Percentiles rank a stretch among this genome's conserved stretches.
These are phyloP conservation scores for Tolypocladium tropicale DNA, from an alignment of 2,329 filamentous ascomycete genomes.

Conservation along the genomic window DNA sequence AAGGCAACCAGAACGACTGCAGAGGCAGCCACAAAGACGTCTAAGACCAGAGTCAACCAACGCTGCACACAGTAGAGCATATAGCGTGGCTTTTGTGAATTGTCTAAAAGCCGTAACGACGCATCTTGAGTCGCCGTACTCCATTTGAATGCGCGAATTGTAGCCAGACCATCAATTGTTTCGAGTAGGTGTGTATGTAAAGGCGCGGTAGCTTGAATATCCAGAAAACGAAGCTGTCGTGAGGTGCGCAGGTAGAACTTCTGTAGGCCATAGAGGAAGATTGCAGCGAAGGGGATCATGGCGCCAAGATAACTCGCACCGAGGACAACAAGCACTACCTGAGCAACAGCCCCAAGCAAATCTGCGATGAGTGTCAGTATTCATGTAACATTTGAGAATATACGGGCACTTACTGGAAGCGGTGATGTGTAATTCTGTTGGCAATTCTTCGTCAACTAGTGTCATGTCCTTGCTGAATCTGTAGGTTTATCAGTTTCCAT, in stretches of 20 bases:
- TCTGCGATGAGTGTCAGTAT: too few relatives aligned
- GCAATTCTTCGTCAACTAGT: neutral
- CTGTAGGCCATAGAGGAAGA: constrained; percentile 7
- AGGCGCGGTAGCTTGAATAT: constrained; percentile 17
- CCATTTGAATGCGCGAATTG: constrained; percentile 23
- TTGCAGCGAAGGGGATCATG: constrained; percentile 21
- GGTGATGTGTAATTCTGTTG: too few relatives aligned
- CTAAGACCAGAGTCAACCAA: constrained; percentile 39
- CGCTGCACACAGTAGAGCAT: constrained; percentile 38
- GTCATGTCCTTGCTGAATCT: constrained; percentile 4
- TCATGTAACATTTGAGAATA: too few relatives aligned
- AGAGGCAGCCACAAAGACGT: constrained; percentile 23
- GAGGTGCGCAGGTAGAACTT: constrained; percentile 18
- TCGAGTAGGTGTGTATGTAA: constrained; percentile 16
- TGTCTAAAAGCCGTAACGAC: constrained; percentile 28
- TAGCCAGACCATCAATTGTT: constrained; percentile 9
- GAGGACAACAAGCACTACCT: too few relatives aligned
- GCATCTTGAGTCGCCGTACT: too few relatives aligned
- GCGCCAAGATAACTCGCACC: constrained; percentile 32
- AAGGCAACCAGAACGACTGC: constrained; percentile 19
- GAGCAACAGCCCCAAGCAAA: too few relatives aligned
- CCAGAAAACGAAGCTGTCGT: constrained; percentile 16
- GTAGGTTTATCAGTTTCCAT: too few relatives aligned
- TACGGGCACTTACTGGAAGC: too few relatives aligned
- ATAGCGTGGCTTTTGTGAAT: constrained; percentile 40